Evolutionary conservation across 139 green algal genomes (phyloP), one percentile per base, ranked within the genome.

Genomic region (Micromonas pusilla): DNA sequence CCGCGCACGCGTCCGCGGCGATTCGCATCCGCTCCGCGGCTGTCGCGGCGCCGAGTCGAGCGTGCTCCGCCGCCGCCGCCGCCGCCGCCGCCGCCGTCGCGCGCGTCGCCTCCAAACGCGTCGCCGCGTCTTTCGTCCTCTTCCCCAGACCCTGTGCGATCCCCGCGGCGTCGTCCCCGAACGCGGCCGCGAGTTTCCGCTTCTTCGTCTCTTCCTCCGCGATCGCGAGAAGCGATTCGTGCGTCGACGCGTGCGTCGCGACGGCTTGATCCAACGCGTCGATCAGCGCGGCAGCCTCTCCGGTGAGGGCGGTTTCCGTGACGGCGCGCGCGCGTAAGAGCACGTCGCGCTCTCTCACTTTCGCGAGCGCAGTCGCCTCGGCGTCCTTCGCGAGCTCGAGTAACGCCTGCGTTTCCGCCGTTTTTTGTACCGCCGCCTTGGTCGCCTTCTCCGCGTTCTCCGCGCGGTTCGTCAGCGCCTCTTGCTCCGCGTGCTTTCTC

Each of bases 401-500:
- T n/a, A 25, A 16, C 28, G 6, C 23, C 32, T 52, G 20, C n/a
- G 23, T 25, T 9, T 53, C 21, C 26, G 52, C 66, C 32, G 25
- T 5, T 6, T 9, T 5, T n/a, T 53, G 5, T 16, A 53, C 73
- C n/a, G 26, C 73, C 52, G 9, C 16, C 9, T 23, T 16, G 45
- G 16, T 57, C 45, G 72, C 53, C 28, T 28, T 23, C 73, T 79
- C 73, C 4, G 60, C 52, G 26, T 34, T 28, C 73, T 70, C 66
- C 25, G n/a, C 60, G 52, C 73, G 52, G 23, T 70, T 52, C 52
- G 66, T 28, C 19, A 79, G n/a, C 23, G 9, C 73, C 52, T 70
- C 34, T 4, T 31, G 31, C 73, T 79, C 66, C 26, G 26, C 45
- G 66, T 73, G 66, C 28, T 73, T 79, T 4, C 60, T 33, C 26